Percentiles rank a stretch among this genome's conserved stretches.
Evolutionary conservation across 768 basidiomycete species (phyloP).

Genomic region (Amanita polypyramis): DNA sequence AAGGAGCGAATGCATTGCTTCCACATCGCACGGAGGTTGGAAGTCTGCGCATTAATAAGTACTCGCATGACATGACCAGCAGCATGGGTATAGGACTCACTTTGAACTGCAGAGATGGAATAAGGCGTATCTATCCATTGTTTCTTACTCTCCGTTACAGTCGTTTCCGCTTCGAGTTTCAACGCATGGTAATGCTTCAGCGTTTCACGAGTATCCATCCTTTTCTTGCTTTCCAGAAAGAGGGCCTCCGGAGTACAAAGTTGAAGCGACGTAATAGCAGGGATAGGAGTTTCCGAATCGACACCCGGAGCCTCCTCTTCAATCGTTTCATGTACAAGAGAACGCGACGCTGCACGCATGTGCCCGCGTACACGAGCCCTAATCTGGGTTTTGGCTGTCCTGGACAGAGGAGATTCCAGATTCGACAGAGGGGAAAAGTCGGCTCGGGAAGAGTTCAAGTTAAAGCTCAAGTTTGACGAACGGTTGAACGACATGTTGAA

Average conservation of each 20-base stretch:
- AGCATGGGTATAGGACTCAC: background rate
- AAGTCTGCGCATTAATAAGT: background rate
- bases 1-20: slow-evolving; percentile 1
- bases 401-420: background rate
- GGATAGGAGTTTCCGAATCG: background rate
- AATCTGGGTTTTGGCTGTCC: background rate
- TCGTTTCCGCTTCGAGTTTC: background rate
- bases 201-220: background rate
- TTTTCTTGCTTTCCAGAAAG: background rate
- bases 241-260: background rate
- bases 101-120: slow-evolving; percentile 1
- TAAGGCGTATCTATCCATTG: slow-evolving; percentile 4
- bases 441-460: background rate
- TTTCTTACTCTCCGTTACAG: slow-evolving; percentile 4
- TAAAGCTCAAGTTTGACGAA: background rate
- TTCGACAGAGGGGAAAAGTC: background rate
- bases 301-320: background rate
- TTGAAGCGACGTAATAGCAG: background rate
- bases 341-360: background rate
- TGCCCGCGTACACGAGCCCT: background rate
- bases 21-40: background rate
- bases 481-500: background rate
- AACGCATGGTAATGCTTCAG: slow-evolving; percentile 1
- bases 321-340: background rate
- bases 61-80: background rate